phyloP scores from a whole-genome alignment of 192 early-diverging fungal species.

The Spizellomyces punctatus region DNA sequence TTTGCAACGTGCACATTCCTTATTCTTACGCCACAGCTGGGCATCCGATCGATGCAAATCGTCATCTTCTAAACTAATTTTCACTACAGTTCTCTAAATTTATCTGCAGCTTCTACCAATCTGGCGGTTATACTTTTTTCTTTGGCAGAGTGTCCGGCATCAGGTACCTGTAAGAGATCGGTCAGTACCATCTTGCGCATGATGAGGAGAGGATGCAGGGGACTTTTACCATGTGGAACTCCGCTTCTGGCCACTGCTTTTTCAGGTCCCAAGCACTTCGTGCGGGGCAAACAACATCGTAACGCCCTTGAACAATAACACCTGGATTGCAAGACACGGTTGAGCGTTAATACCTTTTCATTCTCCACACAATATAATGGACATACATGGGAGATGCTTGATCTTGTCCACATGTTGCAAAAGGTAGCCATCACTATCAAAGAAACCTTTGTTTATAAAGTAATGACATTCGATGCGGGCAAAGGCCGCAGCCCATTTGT shows the following conservation, averaged over 20 bases:
- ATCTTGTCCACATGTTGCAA: slow-evolving; percentile 65
- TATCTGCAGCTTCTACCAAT: slow-evolving; percentile 63
- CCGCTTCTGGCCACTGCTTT: slow-evolving; percentile 64
- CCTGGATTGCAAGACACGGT: slow-evolving; percentile 19
- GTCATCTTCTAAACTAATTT: too few species aligned
- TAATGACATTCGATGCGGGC: slow-evolving; percentile 72
- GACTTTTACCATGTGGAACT: slow-evolving; percentile 54
- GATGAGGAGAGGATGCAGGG: slow-evolving; percentile 18
- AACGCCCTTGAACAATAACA: slow-evolving; percentile 65
- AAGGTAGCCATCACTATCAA: slow-evolving; percentile 59
- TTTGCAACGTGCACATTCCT: too few species aligned
- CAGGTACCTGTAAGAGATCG: slow-evolving; percentile 10
- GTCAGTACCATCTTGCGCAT: background rate
- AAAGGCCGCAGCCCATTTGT: slow-evolving; percentile 65
- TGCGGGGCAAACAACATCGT: slow-evolving; percentile 58
- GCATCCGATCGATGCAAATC: too few species aligned
- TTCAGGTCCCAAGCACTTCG: slow-evolving; percentile 51
- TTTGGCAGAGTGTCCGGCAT: slow-evolving; percentile 68
- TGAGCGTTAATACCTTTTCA: too few species aligned
- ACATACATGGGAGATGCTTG: slow-evolving; percentile 54
- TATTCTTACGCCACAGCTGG: too few species aligned
- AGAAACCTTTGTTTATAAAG: slow-evolving; percentile 76
- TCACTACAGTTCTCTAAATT: slow-evolving; percentile 52
- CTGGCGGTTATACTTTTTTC: slow-evolving; percentile 52
- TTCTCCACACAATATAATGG: background rate